phyloP scores from a whole-genome alignment of 2,329 filamentous ascomycete species.

The Diaporthe citri region DNA sequence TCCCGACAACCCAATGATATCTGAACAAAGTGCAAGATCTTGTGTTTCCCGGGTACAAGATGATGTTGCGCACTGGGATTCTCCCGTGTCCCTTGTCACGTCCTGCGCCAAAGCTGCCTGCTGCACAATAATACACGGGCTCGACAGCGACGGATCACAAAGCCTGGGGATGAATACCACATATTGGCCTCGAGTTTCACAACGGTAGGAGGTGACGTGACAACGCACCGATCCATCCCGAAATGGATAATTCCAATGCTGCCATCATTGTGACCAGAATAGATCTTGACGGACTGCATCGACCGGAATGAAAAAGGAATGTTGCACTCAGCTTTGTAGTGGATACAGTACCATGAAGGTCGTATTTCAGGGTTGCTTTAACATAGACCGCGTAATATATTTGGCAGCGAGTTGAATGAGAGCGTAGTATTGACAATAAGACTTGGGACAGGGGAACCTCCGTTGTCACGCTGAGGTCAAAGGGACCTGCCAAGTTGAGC shows the following conservation, averaged over 20 bases:
- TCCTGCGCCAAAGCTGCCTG: not conserved
- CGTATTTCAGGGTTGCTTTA: not conserved
- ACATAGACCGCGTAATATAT: not conserved
- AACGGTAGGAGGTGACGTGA: not conserved
- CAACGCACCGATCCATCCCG: not conserved
- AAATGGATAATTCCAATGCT: not conserved
- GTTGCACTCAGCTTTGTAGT: not conserved
- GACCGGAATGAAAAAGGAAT: not conserved
- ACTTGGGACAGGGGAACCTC: not conserved
- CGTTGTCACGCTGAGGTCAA: not conserved
- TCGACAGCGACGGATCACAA: not conserved
- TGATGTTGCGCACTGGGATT: not conserved
- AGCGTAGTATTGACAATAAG: not conserved
- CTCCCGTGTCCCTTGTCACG: not conserved
- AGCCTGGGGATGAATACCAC: not conserved
- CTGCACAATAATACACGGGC: not conserved
- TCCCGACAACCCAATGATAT: not conserved
- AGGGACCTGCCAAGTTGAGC: not conserved
- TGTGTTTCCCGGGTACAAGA: not conserved
- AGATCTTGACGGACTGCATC: not conserved
- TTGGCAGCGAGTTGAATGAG: no score
- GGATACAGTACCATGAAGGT: not conserved
- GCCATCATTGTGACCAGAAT: not conserved
- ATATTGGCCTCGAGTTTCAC: not conserved
- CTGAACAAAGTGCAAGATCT: constrained; percentile 9